These are phyloP conservation scores for Clonostachys solani DNA, from an alignment of 2,329 filamentous ascomycete species.

Conservation along the genomic window DNA sequence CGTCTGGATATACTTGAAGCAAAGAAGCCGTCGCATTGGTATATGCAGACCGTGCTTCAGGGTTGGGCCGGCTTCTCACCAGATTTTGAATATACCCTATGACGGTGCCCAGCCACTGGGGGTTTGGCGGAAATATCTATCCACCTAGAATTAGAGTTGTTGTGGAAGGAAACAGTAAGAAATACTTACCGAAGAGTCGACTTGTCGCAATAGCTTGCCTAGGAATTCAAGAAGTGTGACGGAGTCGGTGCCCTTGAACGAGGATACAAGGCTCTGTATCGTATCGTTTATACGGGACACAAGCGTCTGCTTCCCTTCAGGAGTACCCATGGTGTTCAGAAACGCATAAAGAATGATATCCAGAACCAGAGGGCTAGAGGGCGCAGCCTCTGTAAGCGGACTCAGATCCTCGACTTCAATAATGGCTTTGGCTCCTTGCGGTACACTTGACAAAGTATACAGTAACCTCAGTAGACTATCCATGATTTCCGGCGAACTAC, in stretches of 20 bases:
- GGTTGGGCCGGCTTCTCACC: slow-evolving; percentile 49
- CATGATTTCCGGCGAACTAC: slow-evolving; percentile 48
- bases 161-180: background rate
- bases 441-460: slow-evolving; percentile 46
- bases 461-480: slow-evolving; percentile 52
- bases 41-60: slow-evolving; percentile 52
- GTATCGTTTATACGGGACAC: slow-evolving; percentile 37
- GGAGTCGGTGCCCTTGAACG: slow-evolving; percentile 55
- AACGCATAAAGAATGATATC: slow-evolving; percentile 54
- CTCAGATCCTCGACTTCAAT: slow-evolving; percentile 45
- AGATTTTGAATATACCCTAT: slow-evolving; percentile 46
- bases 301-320: slow-evolving; percentile 21
- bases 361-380: slow-evolving; percentile 46
- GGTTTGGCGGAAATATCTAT: slow-evolving; percentile 42
- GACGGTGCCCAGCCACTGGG: slow-evolving; percentile 48
- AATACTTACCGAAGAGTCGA: slow-evolving; percentile 39
- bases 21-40: slow-evolving; percentile 54
- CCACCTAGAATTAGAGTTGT: background rate
- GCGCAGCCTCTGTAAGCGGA: slow-evolving; percentile 52
- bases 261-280: slow-evolving; percentile 42
- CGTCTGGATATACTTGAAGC: slow-evolving; percentile 47
- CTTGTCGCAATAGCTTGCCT: slow-evolving; percentile 44
- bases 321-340: slow-evolving; percentile 38
- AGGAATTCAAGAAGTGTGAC: slow-evolving; percentile 56
- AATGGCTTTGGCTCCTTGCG: slow-evolving; percentile 44